Evolutionary conservation across 1,284 basidiomycete genomes (phyloP).

Genomic region (Stereum hirsutum): DNA sequence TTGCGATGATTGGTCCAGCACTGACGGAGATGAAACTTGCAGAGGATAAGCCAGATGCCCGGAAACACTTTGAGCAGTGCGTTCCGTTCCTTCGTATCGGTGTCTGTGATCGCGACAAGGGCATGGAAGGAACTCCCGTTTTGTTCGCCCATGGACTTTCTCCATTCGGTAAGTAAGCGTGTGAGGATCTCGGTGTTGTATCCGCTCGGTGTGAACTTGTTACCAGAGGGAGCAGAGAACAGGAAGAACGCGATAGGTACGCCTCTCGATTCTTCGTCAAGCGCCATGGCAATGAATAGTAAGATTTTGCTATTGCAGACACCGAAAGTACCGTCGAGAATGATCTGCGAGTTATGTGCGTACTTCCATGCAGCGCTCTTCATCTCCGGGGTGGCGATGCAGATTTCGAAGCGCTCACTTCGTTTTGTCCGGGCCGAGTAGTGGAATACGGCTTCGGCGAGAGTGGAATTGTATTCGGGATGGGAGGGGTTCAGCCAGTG

Average conservation of each 20-base stretch:
- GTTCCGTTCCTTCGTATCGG: conserved; percentile 24
- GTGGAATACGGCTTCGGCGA: conserved; percentile 18
- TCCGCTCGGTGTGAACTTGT: conserved; percentile 19
- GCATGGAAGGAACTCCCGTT: too few species aligned
- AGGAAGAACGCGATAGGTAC: conserved; percentile 25
- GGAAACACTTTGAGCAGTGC: conserved; percentile 22
- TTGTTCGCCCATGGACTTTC: too few species aligned
- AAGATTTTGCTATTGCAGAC: conserved; percentile 21
- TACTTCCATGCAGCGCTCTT: conserved; percentile 23
- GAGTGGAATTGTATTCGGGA: conserved; percentile 13
- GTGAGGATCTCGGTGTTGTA: conserved; percentile 24
- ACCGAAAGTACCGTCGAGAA: conserved; percentile 31
- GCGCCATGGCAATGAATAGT: conserved; percentile 25
- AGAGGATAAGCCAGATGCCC: conserved; percentile 23
- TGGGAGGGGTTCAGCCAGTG: conserved; percentile 14
- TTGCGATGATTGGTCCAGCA: conserved; percentile 24
- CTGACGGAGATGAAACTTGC: conserved; percentile 30
- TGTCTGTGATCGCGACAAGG: conserved; percentile 30
- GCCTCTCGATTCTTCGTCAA: conserved; percentile 20
- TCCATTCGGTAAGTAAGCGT: conserved; percentile 20
- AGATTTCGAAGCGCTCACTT: conserved; percentile 18
- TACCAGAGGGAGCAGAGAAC: conserved; percentile 26
- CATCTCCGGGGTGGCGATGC: conserved; percentile 25
- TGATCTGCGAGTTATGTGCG: conserved; percentile 20
- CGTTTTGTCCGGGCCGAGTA: conserved; percentile 13